A percentile compares a stretch with the other conserved stretches of the same genome.
These are phyloP conservation scores for Smithsoniella earleae DNA, from an alignment of 163 green algal species.

Conservation along the genomic window DNA sequence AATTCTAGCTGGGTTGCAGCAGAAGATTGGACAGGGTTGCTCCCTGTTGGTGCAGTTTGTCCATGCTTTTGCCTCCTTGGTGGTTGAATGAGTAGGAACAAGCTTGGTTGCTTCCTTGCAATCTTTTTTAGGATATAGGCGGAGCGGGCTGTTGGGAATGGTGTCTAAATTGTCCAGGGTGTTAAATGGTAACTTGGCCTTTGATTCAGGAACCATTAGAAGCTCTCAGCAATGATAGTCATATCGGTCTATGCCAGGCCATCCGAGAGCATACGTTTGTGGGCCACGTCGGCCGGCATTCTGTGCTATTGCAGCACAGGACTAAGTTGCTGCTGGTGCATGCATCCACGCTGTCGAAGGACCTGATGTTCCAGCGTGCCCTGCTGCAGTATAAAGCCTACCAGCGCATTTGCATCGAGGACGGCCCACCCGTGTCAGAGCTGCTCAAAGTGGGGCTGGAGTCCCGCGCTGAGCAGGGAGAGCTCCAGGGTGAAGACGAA, in stretches of 20 bases:
- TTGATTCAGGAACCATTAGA: conserved; percentile 19
- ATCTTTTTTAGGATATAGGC: neutral
- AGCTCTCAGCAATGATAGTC: neutral
- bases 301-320: conserved; percentile 64
- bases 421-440: neutral
- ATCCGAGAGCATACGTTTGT: conserved; percentile 21
- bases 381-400: conserved; percentile 33
- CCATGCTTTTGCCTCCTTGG: neutral
- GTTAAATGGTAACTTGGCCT: neutral
- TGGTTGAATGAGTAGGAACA: too few species aligned
- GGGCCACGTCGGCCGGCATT: conserved; percentile 32
- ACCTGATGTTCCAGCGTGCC: conserved; percentile 63
- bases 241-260: conserved; percentile 6
- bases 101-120: neutral
- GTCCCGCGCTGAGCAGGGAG: neutral
- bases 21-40: neutral
- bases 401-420: neutral
- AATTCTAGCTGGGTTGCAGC: too few species aligned
- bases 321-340: conserved; percentile 81
- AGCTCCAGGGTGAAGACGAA: neutral
- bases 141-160: neutral
- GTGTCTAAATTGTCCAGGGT: neutral
- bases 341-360: conserved; percentile 44
- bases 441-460: neutral
- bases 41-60: neutral